Base-by-base conservation (phyloP, 2,329 filamentous ascomycete species). In the Ophiostoma piceae region DNA sequence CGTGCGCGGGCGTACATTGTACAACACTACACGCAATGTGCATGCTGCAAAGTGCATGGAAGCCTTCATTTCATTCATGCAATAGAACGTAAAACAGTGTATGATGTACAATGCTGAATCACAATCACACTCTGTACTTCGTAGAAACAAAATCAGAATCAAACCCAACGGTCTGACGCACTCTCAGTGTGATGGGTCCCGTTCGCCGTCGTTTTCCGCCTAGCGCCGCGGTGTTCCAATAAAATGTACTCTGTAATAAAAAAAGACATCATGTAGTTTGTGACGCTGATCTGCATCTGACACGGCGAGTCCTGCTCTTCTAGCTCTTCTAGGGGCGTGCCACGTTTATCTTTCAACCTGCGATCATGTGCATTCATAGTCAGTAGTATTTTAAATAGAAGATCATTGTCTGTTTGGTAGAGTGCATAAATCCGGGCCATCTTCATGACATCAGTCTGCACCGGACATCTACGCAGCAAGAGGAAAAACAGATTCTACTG, bases 91-190 rank as follows among this genome's bases (percentile, higher is more conserved):
- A 35, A 35, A 35, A 35, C 35, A 37, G 9, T 37, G 35, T 43
- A 43, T 2, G 26, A 29, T 43, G 41, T 43, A n/a, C 47, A 54
- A 54, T 54, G 19, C 29, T 64, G 29, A 19, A 64, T 35, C 57
- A 64, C 57, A 32, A 39, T 9, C 37, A 39, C 37, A 39, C 11
- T 39, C 35, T 37, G 35, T 37, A 37, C 4, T 39, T 2, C 2
- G 37, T 14, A 41, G 11, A 41, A 41, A 12, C 39, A 11, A 19
- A 8, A 2, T 64, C 60, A 64, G 14, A 32, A 12, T 64, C 9
- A 64, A 64, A 47, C 19, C 43, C 16, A 64, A 64, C 60, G 60
- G 60, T 64, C 60, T 64, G 29, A 64, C 60, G 60, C 60, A 64
- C 60, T 8, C 35, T 1, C 16, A 22, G 29, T 64, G 29, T 64